Percentiles rank a stretch among this genome's conserved stretches.
Evolutionary conservation across 768 basidiomycete genomes (phyloP).

Genomic region (Pisolithus orientalis): DNA sequence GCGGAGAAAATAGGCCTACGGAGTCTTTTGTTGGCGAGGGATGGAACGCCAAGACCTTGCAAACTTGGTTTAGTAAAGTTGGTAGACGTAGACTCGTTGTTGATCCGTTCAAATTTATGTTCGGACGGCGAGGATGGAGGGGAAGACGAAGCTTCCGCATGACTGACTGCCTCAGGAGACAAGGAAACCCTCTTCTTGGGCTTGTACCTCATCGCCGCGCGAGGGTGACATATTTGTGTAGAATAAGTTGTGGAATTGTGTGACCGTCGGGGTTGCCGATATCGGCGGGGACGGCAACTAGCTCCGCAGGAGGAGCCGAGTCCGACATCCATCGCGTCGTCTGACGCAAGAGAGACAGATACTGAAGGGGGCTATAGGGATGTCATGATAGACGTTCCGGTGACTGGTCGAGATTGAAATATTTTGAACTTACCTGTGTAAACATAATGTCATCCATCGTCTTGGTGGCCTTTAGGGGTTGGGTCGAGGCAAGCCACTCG

Average conservation of each 20-base stretch:
- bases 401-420: slow-evolving; percentile 2
- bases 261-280: slow-evolving; percentile 48
- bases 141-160: slow-evolving; percentile 43
- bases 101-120: slow-evolving; percentile 41
- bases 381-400: slow-evolving; percentile 10
- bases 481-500: slow-evolving; percentile 45
- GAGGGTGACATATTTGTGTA: slow-evolving; percentile 48
- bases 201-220: slow-evolving; percentile 34
- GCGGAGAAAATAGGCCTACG: slow-evolving; percentile 67
- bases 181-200: slow-evolving; percentile 54
- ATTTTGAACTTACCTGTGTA: slow-evolving; percentile 18
- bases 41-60: slow-evolving; percentile 50
- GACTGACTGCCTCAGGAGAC: slow-evolving; percentile 43
- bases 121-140: slow-evolving; percentile 42
- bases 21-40: slow-evolving; percentile 49
- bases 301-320: slow-evolving; percentile 35
- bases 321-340: slow-evolving; percentile 83
- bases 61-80: slow-evolving; percentile 45
- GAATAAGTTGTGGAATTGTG: slow-evolving; percentile 56
- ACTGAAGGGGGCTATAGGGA: slow-evolving; percentile 27
- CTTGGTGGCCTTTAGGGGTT: slow-evolving; percentile 14
- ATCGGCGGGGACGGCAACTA: slow-evolving; percentile 34
- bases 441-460: slow-evolving; percentile 23
- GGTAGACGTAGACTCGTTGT: slow-evolving; percentile 27
- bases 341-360: slow-evolving; percentile 39